Base-by-base conservation (phyloP, 1,284 basidiomycete species). In the Malassezia obtusa region DNA sequence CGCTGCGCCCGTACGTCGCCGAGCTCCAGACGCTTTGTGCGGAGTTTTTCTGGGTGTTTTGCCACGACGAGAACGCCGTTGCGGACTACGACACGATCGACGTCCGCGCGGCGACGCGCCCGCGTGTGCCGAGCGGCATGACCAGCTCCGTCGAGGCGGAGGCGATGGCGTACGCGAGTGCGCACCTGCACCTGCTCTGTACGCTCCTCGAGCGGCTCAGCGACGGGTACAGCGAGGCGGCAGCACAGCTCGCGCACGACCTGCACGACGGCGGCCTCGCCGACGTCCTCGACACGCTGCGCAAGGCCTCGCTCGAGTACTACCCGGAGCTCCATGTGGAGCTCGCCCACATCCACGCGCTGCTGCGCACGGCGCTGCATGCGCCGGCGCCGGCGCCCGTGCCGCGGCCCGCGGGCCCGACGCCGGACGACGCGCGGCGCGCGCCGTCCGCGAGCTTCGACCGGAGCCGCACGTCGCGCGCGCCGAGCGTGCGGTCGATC, bases 31-130 rank as follows among this genome's bases (percentile, higher is more conserved):
- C 91, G 61, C 79, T 92, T 2, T 91, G 90, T 69, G 77, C 89
- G 17, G 92, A 98, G 73, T 96, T 94, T 76, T 96, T 96, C 75
- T 96, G 92, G 68, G 86, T 98, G 50, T 96, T 96, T 77, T 96
- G 92, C 71, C 94, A 98, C 73, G 84, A 86, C 2, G 85, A 85
- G 65, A 98, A 98, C 68, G 82, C 83, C 0, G 83, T 92, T 40
- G 95, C 90, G 90, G 78, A 83, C 15, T 77, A 91, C 24, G 76
- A 79, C 5, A 84, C 89, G 63, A 83, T 87, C 0, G 86, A 95
- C 65, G 84, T 88, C 69, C 81, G 78, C 1, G 81, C 82, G 50
- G 87, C 91, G 4, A 88, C 90, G 75, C 86, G 84, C 64, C 94
- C 92, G 3, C 82, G 87, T 32, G 92, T 94, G 3, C 92, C 94